A percentile compares a stretch with the other conserved stretches of the same genome.
Evolutionary conservation across 345 rosid species (phyloP).

Genomic region (Hevea brasiliensis): DNA sequence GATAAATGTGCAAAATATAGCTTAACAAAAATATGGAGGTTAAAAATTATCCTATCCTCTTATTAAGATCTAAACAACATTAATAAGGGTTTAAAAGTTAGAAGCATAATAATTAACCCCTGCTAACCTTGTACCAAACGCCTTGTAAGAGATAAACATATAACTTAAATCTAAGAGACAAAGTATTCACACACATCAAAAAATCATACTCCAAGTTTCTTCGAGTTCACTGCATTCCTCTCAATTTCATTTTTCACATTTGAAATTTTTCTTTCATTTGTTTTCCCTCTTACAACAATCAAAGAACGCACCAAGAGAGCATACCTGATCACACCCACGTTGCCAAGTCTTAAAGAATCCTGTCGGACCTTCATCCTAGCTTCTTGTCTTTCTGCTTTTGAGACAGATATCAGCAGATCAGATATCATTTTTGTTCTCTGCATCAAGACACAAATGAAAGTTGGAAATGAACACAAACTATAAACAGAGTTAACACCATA

Average conservation of each 20-base stretch:
- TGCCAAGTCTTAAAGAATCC: conserved; percentile 95
- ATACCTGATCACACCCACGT: conserved; percentile 95
- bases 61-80: too few species aligned
- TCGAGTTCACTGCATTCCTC: not conserved
- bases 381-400: conserved; percentile 97
- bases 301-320: not conserved
- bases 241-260: not conserved
- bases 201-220: not conserved
- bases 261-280: too few species aligned
- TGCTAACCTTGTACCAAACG: too few species aligned
- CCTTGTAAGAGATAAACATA: not conserved
- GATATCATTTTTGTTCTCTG: conserved; percentile 91
- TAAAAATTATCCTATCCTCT: too few species aligned
- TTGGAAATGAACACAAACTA: conserved; percentile 2
- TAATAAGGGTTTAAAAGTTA: too few species aligned
- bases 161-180: not conserved
- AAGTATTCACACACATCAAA: not conserved
- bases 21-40: too few species aligned
- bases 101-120: too few species aligned
- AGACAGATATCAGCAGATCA: conserved; percentile 90
- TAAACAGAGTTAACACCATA: not conserved
- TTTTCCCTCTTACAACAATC: not conserved
- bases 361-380: conserved; percentile 95
- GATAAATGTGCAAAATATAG: too few species aligned
- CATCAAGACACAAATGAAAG: conserved; percentile 29